phyloP scores from a whole-genome alignment of 2,329 filamentous ascomycete genomes.

The Mollisia scopiformis region DNA sequence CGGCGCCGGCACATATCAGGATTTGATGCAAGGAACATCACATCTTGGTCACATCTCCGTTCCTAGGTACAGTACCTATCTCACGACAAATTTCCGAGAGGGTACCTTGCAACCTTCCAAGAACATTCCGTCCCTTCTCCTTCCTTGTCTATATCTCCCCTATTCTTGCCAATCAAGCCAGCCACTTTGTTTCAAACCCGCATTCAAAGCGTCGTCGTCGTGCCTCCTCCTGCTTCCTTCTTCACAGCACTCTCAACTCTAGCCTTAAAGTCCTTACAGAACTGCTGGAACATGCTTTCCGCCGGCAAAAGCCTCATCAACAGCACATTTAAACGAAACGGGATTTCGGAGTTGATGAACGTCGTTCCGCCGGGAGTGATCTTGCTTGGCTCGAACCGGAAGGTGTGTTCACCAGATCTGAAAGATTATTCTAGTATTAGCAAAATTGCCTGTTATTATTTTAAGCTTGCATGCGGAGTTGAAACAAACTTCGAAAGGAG shows the following conservation, averaged over 20 bases:
- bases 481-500: no score
- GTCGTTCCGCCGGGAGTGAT: conserved; percentile 26
- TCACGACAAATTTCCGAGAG: neutral
- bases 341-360: conserved; percentile 28
- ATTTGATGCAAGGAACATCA: neutral
- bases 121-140: neutral
- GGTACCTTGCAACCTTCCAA: neutral
- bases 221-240: conserved; percentile 4
- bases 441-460: no score
- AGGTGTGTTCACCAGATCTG: conserved; percentile 26
- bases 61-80: no score
- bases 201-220: neutral
- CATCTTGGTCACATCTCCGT: neutral
- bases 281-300: conserved; percentile 7
- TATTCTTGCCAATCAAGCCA: neutral
- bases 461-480: no score
- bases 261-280: conserved; percentile 13
- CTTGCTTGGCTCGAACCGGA: conserved; percentile 26
- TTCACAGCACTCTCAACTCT: conserved; percentile 16
- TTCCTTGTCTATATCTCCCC: neutral
- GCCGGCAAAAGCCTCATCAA: conserved; percentile 11
- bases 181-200: no score
- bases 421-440: conserved; percentile 17
- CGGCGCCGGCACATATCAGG: neutral
- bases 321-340: conserved; percentile 15